Conservation (phyloP, 2,329 filamentous ascomycete genomes). For the Aureobasidium sp. region DNA sequence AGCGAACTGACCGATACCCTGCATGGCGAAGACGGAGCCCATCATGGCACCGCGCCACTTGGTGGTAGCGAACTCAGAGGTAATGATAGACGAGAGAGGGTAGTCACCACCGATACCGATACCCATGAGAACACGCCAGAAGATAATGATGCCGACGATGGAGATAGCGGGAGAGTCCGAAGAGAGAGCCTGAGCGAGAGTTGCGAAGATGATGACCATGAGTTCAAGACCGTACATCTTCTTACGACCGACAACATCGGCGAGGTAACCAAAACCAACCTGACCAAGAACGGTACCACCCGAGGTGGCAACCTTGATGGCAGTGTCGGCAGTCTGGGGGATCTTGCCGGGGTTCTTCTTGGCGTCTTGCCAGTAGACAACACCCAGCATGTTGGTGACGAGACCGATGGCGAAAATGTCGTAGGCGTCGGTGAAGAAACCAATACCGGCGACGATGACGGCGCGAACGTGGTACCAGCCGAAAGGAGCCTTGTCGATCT, state of each 20-base stretch:
- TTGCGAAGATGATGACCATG: slow-evolving; percentile 73
- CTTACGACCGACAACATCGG: slow-evolving; percentile 71
- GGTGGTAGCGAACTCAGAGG: slow-evolving; percentile 79
- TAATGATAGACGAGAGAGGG: slow-evolving; percentile 75
- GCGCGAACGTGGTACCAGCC: slow-evolving; percentile 80
- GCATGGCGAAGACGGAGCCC: slow-evolving; percentile 80
- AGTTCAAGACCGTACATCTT: slow-evolving; percentile 79
- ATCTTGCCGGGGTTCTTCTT: slow-evolving; percentile 42
- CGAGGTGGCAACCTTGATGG: slow-evolving; percentile 79
- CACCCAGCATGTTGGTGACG: slow-evolving; percentile 67
- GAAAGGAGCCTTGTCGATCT: slow-evolving; percentile 75
- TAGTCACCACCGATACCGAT: slow-evolving; percentile 75
- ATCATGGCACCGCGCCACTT: slow-evolving; percentile 85
- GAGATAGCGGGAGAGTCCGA: slow-evolving; percentile 57
- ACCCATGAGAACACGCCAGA: slow-evolving; percentile 77
- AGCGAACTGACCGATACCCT: slow-evolving; percentile 72
- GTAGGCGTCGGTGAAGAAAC: slow-evolving; percentile 85
- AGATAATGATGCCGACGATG: slow-evolving; percentile 61
- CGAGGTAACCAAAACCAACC: slow-evolving; percentile 69
- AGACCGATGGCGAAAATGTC: slow-evolving; percentile 69
- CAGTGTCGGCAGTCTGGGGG: slow-evolving; percentile 62
- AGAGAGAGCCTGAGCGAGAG: slow-evolving; percentile 63
- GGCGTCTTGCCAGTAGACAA: slow-evolving; percentile 61
- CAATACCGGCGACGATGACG: slow-evolving; percentile 70
- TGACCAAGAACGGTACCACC: slow-evolving; percentile 79